Base-by-base conservation (phyloP, 305 asterid genomes). In the Petunia hybrid region DNA sequence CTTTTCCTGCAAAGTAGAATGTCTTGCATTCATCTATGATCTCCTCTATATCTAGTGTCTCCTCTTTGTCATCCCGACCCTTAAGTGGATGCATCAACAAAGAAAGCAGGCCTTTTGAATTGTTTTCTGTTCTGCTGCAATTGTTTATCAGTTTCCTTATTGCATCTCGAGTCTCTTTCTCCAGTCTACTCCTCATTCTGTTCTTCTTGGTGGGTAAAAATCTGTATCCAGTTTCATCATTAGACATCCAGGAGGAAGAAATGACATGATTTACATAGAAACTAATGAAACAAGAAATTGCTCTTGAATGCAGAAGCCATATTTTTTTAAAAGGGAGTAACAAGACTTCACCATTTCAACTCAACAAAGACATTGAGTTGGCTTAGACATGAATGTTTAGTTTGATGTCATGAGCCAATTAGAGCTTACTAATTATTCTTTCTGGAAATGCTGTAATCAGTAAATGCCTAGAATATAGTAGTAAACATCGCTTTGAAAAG, bases 1-100 rank as follows among this genome's bases (percentile, higher is more conserved):
- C 93, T 73, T 85, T 88, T 86, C 92, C 92, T 5, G 91, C 91
- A 82, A 88, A 89, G 76, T 89, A 85, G 76, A 89, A 87, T 10
- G 91, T 88, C 84, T 88, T 89, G 88, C 93, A 89, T 83, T 89
- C 90, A 10, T 84, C 90, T 57, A 89, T 71, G 5, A 89, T 80
- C 79, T 89, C 91, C 35, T 84, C 87, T 4, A 46, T 61, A 31
- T 62, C 42, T 35, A 86, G 59, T 75, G 77, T 76, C 68, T 86
- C 88, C 63, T 86, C 88, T 73, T 85, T 82, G 38, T 79, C 84
- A 16, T 81, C 81, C 45, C 63, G 73, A 36, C 84, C 80, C 78
- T 67, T 87, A 35, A 84, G 59, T 12, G 88, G 70, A 81, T 86
- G 77, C 88, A 82, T 71, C 60, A 89, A 79, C 4, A 86, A 36